Evolutionary conservation across 805 yeast genomes (phyloP).

Genomic region (Monosporozyma unispora): DNA sequence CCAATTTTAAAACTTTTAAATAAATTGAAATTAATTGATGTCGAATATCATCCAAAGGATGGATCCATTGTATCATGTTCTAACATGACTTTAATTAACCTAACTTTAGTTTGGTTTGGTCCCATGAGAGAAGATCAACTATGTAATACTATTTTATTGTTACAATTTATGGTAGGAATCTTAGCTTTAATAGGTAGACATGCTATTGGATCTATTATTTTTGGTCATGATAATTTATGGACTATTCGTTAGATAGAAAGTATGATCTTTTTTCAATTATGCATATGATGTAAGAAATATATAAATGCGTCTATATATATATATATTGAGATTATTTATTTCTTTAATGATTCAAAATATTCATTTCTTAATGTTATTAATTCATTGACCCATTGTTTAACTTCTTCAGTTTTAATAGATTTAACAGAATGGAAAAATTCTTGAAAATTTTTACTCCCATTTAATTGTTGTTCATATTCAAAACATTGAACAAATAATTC

Average conservation of each 20-base stretch:
- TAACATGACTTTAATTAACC: slow-evolving; percentile 81
- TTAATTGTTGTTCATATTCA: slow-evolving; percentile 68
- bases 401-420: slow-evolving; percentile 62
- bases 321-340: not conserved
- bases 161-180: slow-evolving; percentile 63
- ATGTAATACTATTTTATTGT: slow-evolving; percentile 46
- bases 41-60: slow-evolving; percentile 33
- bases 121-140: slow-evolving; percentile 79
- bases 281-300: not conserved
- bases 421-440: slow-evolving; percentile 60
- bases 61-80: slow-evolving; percentile 39
- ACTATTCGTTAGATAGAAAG: slow-evolving; percentile 7
- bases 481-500: slow-evolving; percentile 76
- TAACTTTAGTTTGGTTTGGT: slow-evolving; percentile 77
- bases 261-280: not conserved
- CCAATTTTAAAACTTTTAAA: slow-evolving; percentile 38
- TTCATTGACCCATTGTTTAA: slow-evolving; percentile 59
- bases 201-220: slow-evolving; percentile 72
- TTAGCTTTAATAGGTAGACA: slow-evolving; percentile 66
- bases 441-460: slow-evolving; percentile 47
- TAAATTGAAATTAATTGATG: slow-evolving; percentile 36
- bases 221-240: slow-evolving; percentile 79
- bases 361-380: slow-evolving; percentile 38
- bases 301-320: not conserved
- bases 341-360: slow-evolving; percentile 7